Base-by-base conservation (phyloP, 441 rosid species). In the Corymbia citriodora region DNA sequence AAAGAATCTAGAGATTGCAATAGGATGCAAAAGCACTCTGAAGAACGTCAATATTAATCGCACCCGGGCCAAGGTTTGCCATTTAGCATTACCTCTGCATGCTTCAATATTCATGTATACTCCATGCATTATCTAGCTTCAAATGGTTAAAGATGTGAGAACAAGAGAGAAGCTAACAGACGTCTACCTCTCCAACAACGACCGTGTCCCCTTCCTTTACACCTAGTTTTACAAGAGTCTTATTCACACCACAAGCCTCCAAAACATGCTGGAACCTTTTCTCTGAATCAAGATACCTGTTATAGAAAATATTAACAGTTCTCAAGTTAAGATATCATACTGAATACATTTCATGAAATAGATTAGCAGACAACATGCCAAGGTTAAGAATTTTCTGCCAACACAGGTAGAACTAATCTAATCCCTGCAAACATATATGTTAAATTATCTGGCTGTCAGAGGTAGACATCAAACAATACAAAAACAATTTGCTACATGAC, bases 151-250 rank as follows among this genome's bases (percentile, higher is more conserved):
- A 29, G 68, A 68, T 36, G 31, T 45, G 81, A 45, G 53, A 79
- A 88, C 48, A 53, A 23, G 45, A 88, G 59, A 65, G 18, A 88
- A 55, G 18, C 50, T 70, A 91, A 87, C 6, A 36, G 40, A 90
- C 6, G 45, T 29, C 9, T 33, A 98, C 99, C 97, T 96, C 98
- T 93, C 98, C 99, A 61, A 97, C 94, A 55, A 95, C 92, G 87
- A 98, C 99, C 0, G 95, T 97, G 94, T 98, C 99, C 65, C 99
- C 99, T 95, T 98, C 99, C 93, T 96, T 96, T 82, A 97, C 97
- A 1, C 99, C 99, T 86, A 95, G 94, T 92, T 95, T 98, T 94
- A 88, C 90, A 88, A 97, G 95, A 17, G 96, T 92, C 91, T 94
- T 96, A 91, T 94, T 91, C 91, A 96, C 98, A 65, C 99, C 99